Percentiles rank a stretch among this genome's conserved stretches.
Conservation (phyloP, 164 flowering plant genomes). For the Stephania yunnanensis region DNA sequence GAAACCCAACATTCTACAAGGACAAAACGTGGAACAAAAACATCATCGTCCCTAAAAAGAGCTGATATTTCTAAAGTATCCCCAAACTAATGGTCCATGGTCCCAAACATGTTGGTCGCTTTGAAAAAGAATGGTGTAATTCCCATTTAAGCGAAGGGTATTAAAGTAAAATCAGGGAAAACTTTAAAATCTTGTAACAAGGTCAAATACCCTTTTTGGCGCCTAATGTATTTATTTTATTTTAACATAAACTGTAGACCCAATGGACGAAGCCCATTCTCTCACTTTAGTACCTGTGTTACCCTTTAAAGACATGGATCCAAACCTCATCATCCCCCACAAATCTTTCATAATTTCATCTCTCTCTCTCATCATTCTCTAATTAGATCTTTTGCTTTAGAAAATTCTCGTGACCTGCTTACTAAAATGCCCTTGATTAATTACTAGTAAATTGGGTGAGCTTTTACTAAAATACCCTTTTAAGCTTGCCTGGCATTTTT, state of each 20-base stretch:
- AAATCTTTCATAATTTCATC: conserved; percentile 1
- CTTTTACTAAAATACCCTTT: background rate
- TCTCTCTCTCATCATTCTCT: background rate
- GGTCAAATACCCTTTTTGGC: conserved; percentile 6
- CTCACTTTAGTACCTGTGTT: background rate
- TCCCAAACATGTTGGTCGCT: background rate
- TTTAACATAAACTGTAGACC: background rate
- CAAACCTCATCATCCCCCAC: conserved; percentile 5
- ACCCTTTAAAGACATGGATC: background rate
- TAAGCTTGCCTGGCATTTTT: background rate
- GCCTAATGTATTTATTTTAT: background rate
- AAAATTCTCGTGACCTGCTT: background rate
- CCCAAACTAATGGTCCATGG: background rate
- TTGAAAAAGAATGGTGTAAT: background rate
- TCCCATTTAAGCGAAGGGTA: background rate
- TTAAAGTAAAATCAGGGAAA: background rate
- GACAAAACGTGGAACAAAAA: background rate
- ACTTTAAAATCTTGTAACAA: background rate
- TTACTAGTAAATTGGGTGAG: background rate
- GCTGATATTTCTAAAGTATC: background rate
- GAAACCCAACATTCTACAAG: background rate
- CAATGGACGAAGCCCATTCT: background rate
- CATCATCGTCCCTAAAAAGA: background rate
- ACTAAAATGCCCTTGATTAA: background rate
- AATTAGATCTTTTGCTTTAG: background rate